A percentile compares a stretch with the other conserved stretches of the same genome.
Conservation (phyloP, 1,284 basidiomycete genomes). For the Cystobasidiaceae sp. region DNA sequence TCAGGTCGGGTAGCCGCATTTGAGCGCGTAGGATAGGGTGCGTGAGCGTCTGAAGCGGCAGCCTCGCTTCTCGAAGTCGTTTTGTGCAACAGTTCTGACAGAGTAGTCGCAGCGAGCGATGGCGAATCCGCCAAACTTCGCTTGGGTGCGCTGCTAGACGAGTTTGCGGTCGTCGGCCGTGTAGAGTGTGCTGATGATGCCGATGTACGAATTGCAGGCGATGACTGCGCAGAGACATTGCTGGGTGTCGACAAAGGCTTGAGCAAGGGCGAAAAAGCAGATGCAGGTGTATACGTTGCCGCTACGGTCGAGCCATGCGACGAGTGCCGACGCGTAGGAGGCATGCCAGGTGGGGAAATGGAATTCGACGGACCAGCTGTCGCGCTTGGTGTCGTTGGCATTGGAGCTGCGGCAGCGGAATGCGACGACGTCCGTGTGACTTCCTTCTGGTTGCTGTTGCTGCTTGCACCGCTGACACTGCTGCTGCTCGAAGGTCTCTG, state of each 20-base stretch:
- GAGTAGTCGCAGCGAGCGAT: slow-evolving; percentile 7
- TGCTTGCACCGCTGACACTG: no score
- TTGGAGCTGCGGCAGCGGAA: not conserved
- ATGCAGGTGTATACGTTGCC: not conserved
- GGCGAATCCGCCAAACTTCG: not conserved
- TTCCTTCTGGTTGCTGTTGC: slow-evolving; percentile 11
- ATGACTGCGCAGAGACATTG: not conserved
- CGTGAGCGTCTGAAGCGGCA: not conserved
- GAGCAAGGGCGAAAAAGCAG: not conserved
- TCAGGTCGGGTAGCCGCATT: no score
- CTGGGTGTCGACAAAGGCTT: not conserved
- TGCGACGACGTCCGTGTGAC: not conserved
- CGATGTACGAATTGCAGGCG: not conserved
- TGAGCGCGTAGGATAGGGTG: no score
- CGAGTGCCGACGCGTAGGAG: not conserved
- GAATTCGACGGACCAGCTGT: not conserved
- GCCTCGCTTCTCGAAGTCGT: slow-evolving; percentile 5
- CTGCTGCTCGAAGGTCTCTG: no score
- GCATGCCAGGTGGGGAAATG: not conserved
- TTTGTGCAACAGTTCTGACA: not conserved
- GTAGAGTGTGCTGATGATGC: not conserved
- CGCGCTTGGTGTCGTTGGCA: not conserved
- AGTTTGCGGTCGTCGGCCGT: not conserved
- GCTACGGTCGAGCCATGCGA: not conserved
- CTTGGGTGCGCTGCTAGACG: not conserved